These are phyloP conservation scores for Byssoonygena ceratinophila DNA, from an alignment of 2,329 filamentous ascomycete genomes.

Conservation along the genomic window DNA sequence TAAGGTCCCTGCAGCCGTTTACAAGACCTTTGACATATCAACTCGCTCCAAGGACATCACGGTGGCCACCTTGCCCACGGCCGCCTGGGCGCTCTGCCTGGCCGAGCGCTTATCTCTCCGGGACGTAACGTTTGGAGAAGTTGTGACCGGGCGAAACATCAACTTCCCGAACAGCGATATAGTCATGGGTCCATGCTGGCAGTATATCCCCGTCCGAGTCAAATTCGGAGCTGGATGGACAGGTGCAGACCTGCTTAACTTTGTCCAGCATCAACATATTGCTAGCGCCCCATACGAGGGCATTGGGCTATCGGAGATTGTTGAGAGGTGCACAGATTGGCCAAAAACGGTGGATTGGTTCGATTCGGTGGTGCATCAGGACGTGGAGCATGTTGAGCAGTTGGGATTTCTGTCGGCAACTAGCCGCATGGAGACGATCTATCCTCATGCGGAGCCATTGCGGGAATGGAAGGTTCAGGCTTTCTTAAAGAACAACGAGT, in stretches of 20 bases:
- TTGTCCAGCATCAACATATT: conserved; percentile 44
- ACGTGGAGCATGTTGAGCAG: conserved; percentile 48
- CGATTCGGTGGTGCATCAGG: conserved; percentile 47
- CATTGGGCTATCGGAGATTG: conserved; percentile 42
- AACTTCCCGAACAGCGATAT: conserved; percentile 42
- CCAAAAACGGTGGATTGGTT: conserved; percentile 39
- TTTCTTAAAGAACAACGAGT: conserved; percentile 43
- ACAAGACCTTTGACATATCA: conserved; percentile 35
- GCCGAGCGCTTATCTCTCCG: conserved; percentile 38
- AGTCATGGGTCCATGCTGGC: conserved; percentile 52
- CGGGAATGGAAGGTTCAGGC: conserved; percentile 53
- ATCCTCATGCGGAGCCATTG: conserved; percentile 45
- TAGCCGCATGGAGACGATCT: conserved; percentile 45
- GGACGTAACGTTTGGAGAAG: conserved; percentile 52
- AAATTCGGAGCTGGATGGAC: conserved; percentile 40
- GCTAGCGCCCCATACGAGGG: conserved; percentile 41
- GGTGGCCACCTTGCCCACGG: conserved; percentile 49
- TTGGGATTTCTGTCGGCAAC: conserved; percentile 18
- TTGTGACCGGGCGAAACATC: conserved; percentile 50
- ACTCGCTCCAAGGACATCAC: conserved; percentile 44
- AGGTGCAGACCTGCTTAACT: conserved; percentile 37
- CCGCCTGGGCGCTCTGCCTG: conserved; percentile 50
- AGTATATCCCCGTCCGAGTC: conserved; percentile 51
- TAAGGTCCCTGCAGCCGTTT: conserved; percentile 8
- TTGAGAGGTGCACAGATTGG: conserved; percentile 39